These are phyloP conservation scores for Spatholobus suberectus DNA, from an alignment of 306 rosid species.

Conservation along the genomic window DNA sequence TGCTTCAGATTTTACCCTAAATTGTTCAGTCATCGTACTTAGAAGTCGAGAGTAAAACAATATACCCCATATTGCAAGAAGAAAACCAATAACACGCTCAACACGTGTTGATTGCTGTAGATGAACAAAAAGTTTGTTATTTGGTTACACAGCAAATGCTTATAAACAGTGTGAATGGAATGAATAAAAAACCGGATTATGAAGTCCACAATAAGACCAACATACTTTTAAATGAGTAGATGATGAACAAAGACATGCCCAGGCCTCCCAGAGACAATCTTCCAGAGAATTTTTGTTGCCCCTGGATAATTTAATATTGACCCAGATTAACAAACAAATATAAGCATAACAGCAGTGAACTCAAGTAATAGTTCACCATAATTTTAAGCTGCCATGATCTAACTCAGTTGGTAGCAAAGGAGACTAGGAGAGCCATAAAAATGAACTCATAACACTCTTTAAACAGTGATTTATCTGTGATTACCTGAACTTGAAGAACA, in stretches of 20 bases:
- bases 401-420: not conserved
- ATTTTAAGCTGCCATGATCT: slow-evolving; percentile 18
- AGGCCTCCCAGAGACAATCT: slow-evolving; percentile 99
- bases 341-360: slow-evolving; percentile 39
- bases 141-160: slow-evolving; percentile 31
- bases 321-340: slow-evolving; percentile 46
- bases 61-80: slow-evolving; percentile 99
- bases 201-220: slow-evolving; percentile 36
- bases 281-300: slow-evolving; percentile 68
- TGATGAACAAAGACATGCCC: slow-evolving; percentile 94
- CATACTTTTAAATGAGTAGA: slow-evolving; percentile 88
- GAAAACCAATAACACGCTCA: slow-evolving; percentile 91
- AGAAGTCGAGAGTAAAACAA: slow-evolving; percentile 86
- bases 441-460: slow-evolving; percentile 18
- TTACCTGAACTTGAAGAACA: slow-evolving; percentile 91
- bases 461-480: slow-evolving; percentile 37
- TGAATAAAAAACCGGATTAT: slow-evolving; percentile 11
- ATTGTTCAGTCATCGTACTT: slow-evolving; percentile 96
- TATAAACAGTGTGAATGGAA: slow-evolving; percentile 28
- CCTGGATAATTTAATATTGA: slow-evolving; percentile 50
- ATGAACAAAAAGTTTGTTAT: slow-evolving; percentile 32
- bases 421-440: slow-evolving; percentile 35
- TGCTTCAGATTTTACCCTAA: slow-evolving; percentile 73
- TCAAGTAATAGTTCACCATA: slow-evolving; percentile 4
- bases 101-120: slow-evolving; percentile 84